Conservation (phyloP, 805 yeast species). For the Kodamaea fukazawae region DNA sequence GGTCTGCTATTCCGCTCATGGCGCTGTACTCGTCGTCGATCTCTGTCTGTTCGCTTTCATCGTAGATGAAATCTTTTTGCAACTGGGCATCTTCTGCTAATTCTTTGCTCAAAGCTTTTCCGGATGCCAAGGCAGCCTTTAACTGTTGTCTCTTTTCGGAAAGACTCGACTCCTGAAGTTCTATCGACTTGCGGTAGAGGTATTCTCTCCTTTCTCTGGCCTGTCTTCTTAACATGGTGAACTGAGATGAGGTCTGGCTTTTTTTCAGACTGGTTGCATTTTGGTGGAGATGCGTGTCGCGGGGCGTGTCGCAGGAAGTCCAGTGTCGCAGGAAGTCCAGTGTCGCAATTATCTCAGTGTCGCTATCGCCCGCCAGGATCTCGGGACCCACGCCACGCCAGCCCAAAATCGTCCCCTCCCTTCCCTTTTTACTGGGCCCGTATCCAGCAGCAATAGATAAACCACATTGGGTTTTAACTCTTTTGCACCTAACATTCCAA, state of each 20-base stretch:
- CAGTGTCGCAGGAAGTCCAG: too few species aligned
- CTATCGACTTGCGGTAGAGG: conserved; percentile 81
- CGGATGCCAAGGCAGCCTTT: conserved; percentile 84
- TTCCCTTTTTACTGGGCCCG: too few species aligned
- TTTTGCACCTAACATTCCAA: too few species aligned
- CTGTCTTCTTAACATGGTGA: conserved; percentile 74
- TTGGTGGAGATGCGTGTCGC: too few species aligned
- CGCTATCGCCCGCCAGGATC: too few species aligned
- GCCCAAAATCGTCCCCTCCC: too few species aligned
- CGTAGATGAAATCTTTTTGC: conserved; percentile 80
- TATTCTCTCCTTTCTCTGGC: conserved; percentile 97
- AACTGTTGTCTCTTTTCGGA: conserved; percentile 84
- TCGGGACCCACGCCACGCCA: too few species aligned
- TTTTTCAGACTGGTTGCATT: not conserved
- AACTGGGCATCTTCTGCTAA: conserved; percentile 81
- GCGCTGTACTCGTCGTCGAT: conserved; percentile 93
- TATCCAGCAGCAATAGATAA: too few species aligned
- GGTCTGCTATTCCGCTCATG: conserved; percentile 84
- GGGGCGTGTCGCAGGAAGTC: too few species aligned
- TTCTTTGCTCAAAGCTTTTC: conserved; percentile 87
- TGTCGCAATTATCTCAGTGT: too few species aligned
- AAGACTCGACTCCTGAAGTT: conserved; percentile 82
- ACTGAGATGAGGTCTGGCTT: conserved; percentile 6
- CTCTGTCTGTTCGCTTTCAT: conserved; percentile 66
- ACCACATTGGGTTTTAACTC: too few species aligned